Evolutionary conservation across 371 early-diverging fungal species (phyloP).

Genomic region (Mortierella sp.): DNA sequence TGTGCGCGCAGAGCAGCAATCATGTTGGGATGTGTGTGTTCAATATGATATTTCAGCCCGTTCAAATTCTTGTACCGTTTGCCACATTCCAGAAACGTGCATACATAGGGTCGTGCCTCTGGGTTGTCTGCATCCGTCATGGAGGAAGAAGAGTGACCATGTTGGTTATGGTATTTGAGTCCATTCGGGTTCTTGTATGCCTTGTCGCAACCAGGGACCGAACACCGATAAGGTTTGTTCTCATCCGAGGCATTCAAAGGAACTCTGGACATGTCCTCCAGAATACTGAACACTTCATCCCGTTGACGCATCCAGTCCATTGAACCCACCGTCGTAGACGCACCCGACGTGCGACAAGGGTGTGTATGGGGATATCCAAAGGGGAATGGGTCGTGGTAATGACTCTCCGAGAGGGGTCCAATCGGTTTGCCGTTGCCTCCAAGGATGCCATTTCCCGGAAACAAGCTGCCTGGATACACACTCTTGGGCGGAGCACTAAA

Average conservation of each 20-base stretch:
- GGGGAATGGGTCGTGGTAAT: not conserved
- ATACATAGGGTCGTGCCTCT: conserved; percentile 80
- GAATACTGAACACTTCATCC: conserved; percentile 39
- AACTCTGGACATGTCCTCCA: conserved; percentile 35
- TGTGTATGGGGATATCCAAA: no score
- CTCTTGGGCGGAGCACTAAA: no score
- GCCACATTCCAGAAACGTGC: conserved; percentile 80
- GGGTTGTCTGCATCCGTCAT: conserved; percentile 51
- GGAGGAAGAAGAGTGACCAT: conserved; percentile 70
- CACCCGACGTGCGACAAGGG: not conserved
- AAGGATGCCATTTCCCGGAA: no score
- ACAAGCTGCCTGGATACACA: no score
- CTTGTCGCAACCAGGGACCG: conserved; percentile 83
- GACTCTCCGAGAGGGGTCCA: conserved; percentile 3
- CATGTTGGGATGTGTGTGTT: conserved; percentile 70
- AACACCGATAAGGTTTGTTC: conserved; percentile 80
- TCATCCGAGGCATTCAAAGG: conserved; percentile 13
- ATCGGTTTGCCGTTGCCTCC: no score
- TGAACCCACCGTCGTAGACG: not conserved
- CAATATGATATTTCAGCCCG: conserved; percentile 94
- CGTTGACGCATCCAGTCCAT: conserved; percentile 34
- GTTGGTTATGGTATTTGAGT: conserved; percentile 88
- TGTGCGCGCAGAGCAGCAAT: conserved; percentile 43
- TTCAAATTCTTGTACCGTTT: conserved; percentile 97
- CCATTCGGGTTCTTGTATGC: conserved; percentile 96